These are phyloP conservation scores for Emydomyces testavorans DNA, from an alignment of 2,329 filamentous ascomycete species.

Conservation along the genomic window DNA sequence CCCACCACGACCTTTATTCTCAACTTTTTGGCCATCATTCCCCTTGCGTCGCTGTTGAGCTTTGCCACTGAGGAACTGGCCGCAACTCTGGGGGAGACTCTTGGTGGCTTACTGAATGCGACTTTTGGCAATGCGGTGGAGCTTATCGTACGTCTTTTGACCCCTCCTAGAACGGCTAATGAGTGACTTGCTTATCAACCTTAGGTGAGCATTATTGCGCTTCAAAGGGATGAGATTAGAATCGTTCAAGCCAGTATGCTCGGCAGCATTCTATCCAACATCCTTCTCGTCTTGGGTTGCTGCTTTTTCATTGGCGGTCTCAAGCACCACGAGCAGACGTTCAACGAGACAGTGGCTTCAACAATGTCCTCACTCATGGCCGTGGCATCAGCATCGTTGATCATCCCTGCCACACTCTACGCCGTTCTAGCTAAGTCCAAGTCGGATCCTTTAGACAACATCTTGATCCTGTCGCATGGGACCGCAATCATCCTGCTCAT, in stretches of 20 bases:
- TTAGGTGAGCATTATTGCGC: conserved; percentile 82
- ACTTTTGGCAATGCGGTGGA: conserved; percentile 58
- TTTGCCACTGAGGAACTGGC: conserved; percentile 55
- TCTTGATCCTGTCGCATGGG: conserved; percentile 61
- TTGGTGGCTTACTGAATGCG: conserved; percentile 53
- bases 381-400: conserved; percentile 62
- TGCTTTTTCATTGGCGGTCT: conserved; percentile 68
- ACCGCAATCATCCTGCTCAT: conserved; percentile 63
- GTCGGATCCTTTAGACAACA: conserved; percentile 37
- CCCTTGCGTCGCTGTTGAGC: conserved; percentile 49
- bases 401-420: conserved; percentile 67
- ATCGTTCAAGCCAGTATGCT: conserved; percentile 98
- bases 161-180: conserved; percentile 26
- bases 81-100: conserved; percentile 49
- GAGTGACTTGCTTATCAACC: conserved; percentile 24
- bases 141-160: conserved; percentile 57
- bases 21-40: conserved; percentile 55
- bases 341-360: conserved; percentile 41
- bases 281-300: conserved; percentile 74
- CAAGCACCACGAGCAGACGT: conserved; percentile 54
- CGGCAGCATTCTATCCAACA: conserved; percentile 87
- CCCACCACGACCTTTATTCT: conserved; percentile 49
- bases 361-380: conserved; percentile 59
- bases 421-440: conserved; percentile 45
- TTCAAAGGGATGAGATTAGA: conserved; percentile 74